These are phyloP conservation scores for Immersiella caudata DNA, from an alignment of 495 filamentous ascomycete species.

Conservation along the genomic window DNA sequence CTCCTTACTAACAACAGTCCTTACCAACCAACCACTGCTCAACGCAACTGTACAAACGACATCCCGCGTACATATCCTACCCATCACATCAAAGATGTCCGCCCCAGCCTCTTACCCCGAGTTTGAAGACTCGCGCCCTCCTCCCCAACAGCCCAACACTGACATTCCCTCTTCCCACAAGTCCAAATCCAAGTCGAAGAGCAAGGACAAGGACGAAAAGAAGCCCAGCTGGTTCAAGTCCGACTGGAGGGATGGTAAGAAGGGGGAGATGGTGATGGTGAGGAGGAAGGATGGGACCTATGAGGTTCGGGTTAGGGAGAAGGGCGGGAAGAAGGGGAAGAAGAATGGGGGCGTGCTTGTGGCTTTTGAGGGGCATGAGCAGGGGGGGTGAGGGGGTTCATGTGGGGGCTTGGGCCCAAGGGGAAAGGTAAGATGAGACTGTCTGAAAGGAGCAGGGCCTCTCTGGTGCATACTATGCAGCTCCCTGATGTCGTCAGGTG, in stretches of 20 bases:
- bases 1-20: neutral
- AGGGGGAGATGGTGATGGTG: neutral
- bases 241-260: neutral
- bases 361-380: neutral
- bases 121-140: neutral
- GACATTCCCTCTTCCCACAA: no score
- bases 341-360: neutral
- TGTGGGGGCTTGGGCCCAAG: neutral
- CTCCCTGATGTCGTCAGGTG: no score
- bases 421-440: no score
- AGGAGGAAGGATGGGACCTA: neutral
- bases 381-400: no score
- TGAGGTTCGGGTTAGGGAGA: neutral
- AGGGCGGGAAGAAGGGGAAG: neutral
- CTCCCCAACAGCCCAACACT: neutral
- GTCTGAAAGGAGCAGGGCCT: no score
- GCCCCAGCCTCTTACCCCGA: neutral
- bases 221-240: neutral
- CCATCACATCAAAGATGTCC: neutral
- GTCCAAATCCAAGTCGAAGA: conserved; percentile 5
- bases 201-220: neutral
- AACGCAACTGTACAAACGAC: no score
- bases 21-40: neutral
- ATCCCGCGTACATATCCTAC: neutral
- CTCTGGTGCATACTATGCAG: no score